Evolutionary conservation across 2,329 filamentous ascomycete species (phyloP).

Genomic region (Paraphaeosphaeria sporulosa): DNA sequence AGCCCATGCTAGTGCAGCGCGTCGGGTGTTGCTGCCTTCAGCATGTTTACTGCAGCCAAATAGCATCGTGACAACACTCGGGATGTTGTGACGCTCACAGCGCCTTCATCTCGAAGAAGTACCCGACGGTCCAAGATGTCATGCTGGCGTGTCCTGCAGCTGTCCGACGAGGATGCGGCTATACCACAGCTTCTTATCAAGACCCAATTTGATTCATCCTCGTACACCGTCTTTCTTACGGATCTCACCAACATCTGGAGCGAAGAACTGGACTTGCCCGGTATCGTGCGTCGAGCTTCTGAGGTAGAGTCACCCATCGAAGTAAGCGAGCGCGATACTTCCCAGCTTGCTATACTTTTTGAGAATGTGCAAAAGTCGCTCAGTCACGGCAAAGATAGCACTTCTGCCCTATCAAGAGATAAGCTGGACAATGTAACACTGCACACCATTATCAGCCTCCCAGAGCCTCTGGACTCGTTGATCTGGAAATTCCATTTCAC

Average conservation of each 20-base stretch:
- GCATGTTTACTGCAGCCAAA: conserved; percentile 8
- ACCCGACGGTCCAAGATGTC: conserved; percentile 29
- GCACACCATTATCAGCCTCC: conserved; percentile 66
- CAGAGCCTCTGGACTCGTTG: conserved; percentile 68
- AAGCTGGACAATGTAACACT: conserved; percentile 55
- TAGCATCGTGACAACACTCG: not conserved
- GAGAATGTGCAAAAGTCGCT: conserved; percentile 65
- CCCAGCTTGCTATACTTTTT: conserved; percentile 73
- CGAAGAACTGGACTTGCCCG: conserved; percentile 68
- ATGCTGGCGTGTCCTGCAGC: conserved; percentile 43
- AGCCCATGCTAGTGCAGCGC: conserved; percentile 10
- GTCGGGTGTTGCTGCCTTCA: conserved; percentile 20
- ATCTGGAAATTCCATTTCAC: conserved; percentile 70
- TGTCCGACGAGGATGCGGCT: conserved; percentile 32
- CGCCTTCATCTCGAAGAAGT: not conserved
- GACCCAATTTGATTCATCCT: conserved; percentile 59
- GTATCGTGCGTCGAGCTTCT: conserved; percentile 69
- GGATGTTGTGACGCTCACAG: not conserved
- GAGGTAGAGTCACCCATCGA: conserved; percentile 75
- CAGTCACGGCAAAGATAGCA: conserved; percentile 46
- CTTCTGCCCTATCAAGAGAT: conserved; percentile 42
- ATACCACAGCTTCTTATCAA: conserved; percentile 72
- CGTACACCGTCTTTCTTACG: conserved; percentile 72
- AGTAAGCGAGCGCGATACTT: conserved; percentile 68
- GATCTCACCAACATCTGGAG: conserved; percentile 78